Evolutionary conservation across 179 eudicot genomes (phyloP), one percentile per base, ranked within the genome.

Genomic region (Carnegiea gigantea): DNA sequence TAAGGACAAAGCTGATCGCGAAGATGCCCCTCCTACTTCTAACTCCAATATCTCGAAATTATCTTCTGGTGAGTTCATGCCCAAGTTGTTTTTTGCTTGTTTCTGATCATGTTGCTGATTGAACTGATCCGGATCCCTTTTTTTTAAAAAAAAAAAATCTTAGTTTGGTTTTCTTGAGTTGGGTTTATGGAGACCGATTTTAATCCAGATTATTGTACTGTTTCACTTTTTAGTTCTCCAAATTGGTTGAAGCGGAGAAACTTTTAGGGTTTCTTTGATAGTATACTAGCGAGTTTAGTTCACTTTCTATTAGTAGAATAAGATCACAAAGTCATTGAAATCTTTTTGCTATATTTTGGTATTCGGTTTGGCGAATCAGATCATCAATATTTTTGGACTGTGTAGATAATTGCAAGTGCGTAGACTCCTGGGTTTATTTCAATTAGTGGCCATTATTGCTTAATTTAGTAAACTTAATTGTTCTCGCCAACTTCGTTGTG

Each of bases 11-110:
- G 85, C 79, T 82, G 80, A 88, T 86, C 83, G 79, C 23, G 85
- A 80, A 77, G 84, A 87, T 70, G 23, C 75, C 4, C 77, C 76
- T 78, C 76, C 83, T 14, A 30, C 44, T 81, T 46, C 75, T 74
- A 79, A 83, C 60, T 76, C 86, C 75, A 85, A 86, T 65, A 86
- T 88, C 86, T 83, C 91, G 21, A 86, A 85, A 77, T 85, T 88
- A 78, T 81, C 91, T 60, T 87, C 89, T 77, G 91, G 91, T 88
- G 5, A 68, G 84, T 83, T 48, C n/a, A 21, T 26, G 48, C 28
- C 44, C 7, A 33, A 44, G 14, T 33, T 7, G 3, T 26, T 18
- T 36, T 5, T 24, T 64, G 13, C 13, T 65, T 65, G 44, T 28
- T 11, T 67, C 23, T 26, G 10, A 62, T 28, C 26, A 62, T 67